Base-by-base conservation (phyloP, 345 rosid genomes). In the Salix udensis region DNA sequence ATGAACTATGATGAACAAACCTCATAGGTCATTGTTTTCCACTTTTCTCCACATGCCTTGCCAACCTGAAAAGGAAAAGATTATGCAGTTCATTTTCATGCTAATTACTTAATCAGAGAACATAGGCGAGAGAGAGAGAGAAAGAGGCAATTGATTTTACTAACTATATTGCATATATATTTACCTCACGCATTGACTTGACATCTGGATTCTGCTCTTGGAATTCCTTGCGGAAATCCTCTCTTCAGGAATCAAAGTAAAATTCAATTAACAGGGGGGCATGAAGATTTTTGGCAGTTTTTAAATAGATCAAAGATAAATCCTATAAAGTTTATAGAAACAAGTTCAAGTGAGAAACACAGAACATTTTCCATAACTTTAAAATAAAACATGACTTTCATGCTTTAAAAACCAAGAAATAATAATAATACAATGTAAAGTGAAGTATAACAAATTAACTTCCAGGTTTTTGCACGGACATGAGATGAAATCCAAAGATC, bases 21-120 rank as follows among this genome's bases (percentile, higher is more conserved):
- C 91, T 95, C 96, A 30, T 87, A 91, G 2, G 88, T 86, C 97
- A 95, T 91, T 7, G 88, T 86, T 79, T 90, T 93, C 98, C 98
- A 95, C 87, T 90, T 93, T 84, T 89, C 98, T 77, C 98, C 97
- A 82, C 97, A 90, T 75, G 97, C 93, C 90, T 91, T 93, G 26
- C 98, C 97, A 87, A 95, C 85, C 98, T 93, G 78, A 62, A 82
- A 71, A 72, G 18, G 36, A 77, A 66, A 70, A 74, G 3, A 67
- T 50, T 37, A 21, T 30, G 55, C 26, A 68, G 48, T 55, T 83
- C 72, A 80, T 71, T 72, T 46, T 37, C 26, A 78, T 19, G 28
- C 39, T 30, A 65, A 68, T 68, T 24, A 76, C 8, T 6, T 34
- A 24, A 12, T 50, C 8, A 69, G 28, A 58, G 52, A 68, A 13